Percentiles rank a stretch among this genome's conserved stretches.
Conservation (phyloP, 208 protist genomes). For the Trypanosoma avium region DNA sequence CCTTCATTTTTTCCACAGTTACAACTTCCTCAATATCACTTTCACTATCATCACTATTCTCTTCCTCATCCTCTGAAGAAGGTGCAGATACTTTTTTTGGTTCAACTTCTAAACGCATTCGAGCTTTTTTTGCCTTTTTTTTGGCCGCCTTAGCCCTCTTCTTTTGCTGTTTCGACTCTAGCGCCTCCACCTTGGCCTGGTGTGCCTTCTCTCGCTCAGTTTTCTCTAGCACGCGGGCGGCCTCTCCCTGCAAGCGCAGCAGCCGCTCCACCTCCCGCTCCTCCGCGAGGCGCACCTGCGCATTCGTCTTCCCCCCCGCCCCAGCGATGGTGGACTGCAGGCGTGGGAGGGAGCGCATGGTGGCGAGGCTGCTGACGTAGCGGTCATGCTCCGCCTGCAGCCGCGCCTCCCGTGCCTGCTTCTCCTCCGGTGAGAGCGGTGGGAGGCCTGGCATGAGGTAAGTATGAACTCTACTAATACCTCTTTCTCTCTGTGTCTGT, state of each 20-base stretch:
- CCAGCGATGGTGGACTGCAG: slow-evolving; percentile 84
- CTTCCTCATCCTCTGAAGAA: slow-evolving; percentile 38
- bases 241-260: slow-evolving; percentile 40
- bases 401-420: slow-evolving; percentile 46
- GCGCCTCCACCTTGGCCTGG: slow-evolving; percentile 43
- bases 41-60: slow-evolving; percentile 18
- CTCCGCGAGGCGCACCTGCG: slow-evolving; percentile 55
- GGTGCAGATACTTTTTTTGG: slow-evolving; percentile 24
- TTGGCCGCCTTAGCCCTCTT: slow-evolving; percentile 38
- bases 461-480: too few relatives aligned
- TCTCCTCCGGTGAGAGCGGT: slow-evolving; percentile 62
- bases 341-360: slow-evolving; percentile 68
- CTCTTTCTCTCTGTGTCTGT: neutral
- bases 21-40: slow-evolving; percentile 24
- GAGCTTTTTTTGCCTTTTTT: slow-evolving; percentile 34
- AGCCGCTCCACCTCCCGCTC: slow-evolving; percentile 61
- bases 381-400: slow-evolving; percentile 73
- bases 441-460: slow-evolving; percentile 12
- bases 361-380: slow-evolving; percentile 68
- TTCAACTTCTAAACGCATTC: slow-evolving; percentile 18
- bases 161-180: slow-evolving; percentile 44
- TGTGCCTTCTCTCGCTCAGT: slow-evolving; percentile 40
- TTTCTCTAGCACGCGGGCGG: slow-evolving; percentile 28
- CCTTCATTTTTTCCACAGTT: slow-evolving; percentile 22
- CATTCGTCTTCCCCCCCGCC: slow-evolving; percentile 79